phyloP scores from a whole-genome alignment of 202 grass and related monocot genomes.

The Setaria viridis region DNA sequence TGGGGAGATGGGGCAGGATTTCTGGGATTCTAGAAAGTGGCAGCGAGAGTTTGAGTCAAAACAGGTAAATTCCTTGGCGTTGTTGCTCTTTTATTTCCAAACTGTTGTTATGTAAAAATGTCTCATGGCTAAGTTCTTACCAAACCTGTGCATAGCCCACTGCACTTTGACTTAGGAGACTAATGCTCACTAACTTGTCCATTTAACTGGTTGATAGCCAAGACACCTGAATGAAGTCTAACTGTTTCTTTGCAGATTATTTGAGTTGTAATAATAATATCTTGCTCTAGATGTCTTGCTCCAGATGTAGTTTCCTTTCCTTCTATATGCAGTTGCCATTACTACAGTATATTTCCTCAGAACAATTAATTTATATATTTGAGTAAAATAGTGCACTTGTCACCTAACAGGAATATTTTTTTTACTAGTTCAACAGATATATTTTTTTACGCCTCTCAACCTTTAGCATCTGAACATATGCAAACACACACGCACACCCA shows the following conservation, averaged over 20 bases:
- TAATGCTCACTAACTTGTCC: neutral
- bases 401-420: conserved; percentile 1
- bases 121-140: neutral
- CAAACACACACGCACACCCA: too few relatives aligned
- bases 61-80: conserved; percentile 60
- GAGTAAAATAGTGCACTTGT: neutral
- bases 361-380: neutral
- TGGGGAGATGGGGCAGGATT: conserved; percentile 99
- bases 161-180: neutral
- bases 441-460: neutral
- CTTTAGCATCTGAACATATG: neutral
- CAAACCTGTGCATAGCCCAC: neutral
- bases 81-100: conserved; percentile 16
- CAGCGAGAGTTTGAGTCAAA: conserved; percentile 97
- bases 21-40: conserved; percentile 97
- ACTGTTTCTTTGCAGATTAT: neutral
- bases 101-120: neutral
- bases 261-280: neutral
- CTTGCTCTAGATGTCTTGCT: neutral
- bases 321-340: neutral
- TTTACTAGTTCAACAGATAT: neutral
- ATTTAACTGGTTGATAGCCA: neutral
- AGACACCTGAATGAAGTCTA: neutral
- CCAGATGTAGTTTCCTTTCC: neutral
- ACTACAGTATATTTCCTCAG: neutral